Conservation (phyloP, 1,284 basidiomycete species). For the Amylostereum chailletii region DNA sequence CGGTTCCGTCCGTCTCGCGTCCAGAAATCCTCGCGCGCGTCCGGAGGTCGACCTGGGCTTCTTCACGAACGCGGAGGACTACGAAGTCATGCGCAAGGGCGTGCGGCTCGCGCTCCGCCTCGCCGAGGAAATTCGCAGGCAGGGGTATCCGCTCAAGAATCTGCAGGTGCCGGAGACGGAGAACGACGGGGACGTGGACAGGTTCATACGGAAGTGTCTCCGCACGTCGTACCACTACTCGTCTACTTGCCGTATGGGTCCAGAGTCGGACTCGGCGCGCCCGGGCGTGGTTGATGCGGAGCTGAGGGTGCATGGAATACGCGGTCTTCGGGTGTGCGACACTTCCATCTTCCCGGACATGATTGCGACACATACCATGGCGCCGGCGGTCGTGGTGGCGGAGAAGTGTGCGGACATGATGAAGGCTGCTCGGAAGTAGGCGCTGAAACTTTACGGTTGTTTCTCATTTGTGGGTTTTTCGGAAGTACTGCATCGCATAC, state of each 20-base stretch:
- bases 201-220: conserved; percentile 17
- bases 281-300: conserved; percentile 40
- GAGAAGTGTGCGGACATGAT: conserved; percentile 23
- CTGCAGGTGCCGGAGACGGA: conserved; percentile 20
- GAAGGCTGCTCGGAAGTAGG: not conserved
- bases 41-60: conserved; percentile 23
- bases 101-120: conserved; percentile 19
- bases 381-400: conserved; percentile 26
- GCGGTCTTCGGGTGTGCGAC: conserved; percentile 30
- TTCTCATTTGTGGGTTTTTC: too few relatives aligned
- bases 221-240: conserved; percentile 28
- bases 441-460: too few relatives aligned
- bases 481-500: too few relatives aligned
- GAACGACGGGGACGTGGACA: conserved; percentile 19
- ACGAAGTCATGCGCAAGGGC: conserved; percentile 15
- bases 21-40: conserved; percentile 21
- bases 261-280: conserved; percentile 14
- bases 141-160: conserved; percentile 23
- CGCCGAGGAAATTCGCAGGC: conserved; percentile 19
- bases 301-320: conserved; percentile 38
- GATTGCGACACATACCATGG: conserved; percentile 26
- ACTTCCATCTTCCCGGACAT: conserved; percentile 30
- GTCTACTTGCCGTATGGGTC: conserved; percentile 30
- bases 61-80: conserved; percentile 19
- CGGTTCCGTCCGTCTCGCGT: conserved; percentile 24